Base-by-base conservation (phyloP, 306 rosid genomes). In the Carpinus viminea region DNA sequence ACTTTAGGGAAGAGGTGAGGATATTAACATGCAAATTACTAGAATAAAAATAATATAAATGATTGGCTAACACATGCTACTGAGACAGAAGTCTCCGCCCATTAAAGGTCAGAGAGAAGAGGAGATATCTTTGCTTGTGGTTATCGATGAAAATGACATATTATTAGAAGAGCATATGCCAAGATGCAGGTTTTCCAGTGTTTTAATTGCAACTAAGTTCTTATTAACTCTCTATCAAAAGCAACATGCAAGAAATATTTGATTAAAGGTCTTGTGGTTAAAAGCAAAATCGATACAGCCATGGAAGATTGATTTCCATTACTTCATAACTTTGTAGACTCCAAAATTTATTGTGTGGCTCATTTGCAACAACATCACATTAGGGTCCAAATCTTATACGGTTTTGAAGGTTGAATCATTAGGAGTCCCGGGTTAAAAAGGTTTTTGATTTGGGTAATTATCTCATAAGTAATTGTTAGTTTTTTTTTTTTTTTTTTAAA, bases 1-100 rank as follows among this genome's bases (percentile, higher is more conserved):
- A 69, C 82, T 51, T 81, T 54, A 60, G 65, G 59, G 54, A 72
- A 76, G 45, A 36, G 36, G 65, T 18, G 3, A 48, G 24, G 20
- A 51, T 24, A 66, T 41, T 8, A 26, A 61, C 16, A 24, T 24
- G 9, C 28, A 9, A 59, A 59, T 59, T 3, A 24, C 65, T 9
- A 7, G 16, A 59, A 59, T 59, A 24, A 59, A 21, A 59, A 20
- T 5, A 59, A 1, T 9, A 11, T 11, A 24, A 59, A 59, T 7
- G 2, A 59, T 21, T 24, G 16, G 7, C 28, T 59, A 28, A 24
- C 36, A 24, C 15, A 0, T 59, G 36, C 36, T 4, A 59, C 24
- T 20, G 34, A 21, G 13, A 59, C 12, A 6, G 16, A 59, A 21
- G 28, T 11, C 15, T 28, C 28, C 36, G 21, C 34, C 31, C 65